A percentile compares a stretch with the other conserved stretches of the same genome.
These are phyloP conservation scores for Epichloe baconii DNA, from an alignment of 2,329 filamentous ascomycete species.

Conservation along the genomic window DNA sequence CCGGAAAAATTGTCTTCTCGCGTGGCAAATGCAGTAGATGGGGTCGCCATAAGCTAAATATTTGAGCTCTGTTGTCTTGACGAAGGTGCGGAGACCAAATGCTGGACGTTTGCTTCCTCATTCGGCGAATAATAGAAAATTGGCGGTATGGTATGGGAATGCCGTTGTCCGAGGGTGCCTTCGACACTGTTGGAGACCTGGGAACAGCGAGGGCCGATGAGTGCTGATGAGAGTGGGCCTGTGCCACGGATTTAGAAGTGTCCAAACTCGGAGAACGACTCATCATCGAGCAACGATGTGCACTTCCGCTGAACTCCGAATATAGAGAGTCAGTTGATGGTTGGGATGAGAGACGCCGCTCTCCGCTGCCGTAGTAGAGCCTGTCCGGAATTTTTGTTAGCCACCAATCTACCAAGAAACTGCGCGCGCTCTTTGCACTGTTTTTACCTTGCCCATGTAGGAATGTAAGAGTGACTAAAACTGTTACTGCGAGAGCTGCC, in stretches of 20 bases:
- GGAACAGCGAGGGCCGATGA: conserved; percentile 32
- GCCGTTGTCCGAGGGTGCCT: background rate
- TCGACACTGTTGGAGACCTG: conserved; percentile 11
- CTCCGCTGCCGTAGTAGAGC: conserved; percentile 59
- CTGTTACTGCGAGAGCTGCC: conserved; percentile 35
- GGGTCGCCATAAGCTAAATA: conserved; percentile 57
- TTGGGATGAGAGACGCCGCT: conserved; percentile 33
- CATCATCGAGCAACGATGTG: conserved; percentile 30
- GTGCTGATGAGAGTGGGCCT: conserved; percentile 31
- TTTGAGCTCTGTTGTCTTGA: conserved; percentile 44
- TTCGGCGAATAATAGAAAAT: conserved; percentile 14
- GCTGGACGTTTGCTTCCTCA: conserved; percentile 40
- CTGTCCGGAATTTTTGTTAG: conserved; percentile 18
- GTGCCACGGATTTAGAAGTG: background rate
- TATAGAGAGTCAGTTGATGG: conserved; percentile 32
- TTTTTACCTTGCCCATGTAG: conserved; percentile 40
- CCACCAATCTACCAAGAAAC: background rate
- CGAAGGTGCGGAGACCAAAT: conserved; percentile 65
- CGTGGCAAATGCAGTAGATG: conserved; percentile 51
- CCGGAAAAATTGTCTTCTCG: conserved; percentile 51
- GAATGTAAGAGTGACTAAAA: conserved; percentile 31
- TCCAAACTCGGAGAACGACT: conserved; percentile 38
- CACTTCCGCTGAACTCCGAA: conserved; percentile 35
- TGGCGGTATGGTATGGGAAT: conserved; percentile 24
- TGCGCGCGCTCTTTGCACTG: conserved; percentile 9